These are phyloP conservation scores for Phytophthora lateralis DNA, from an alignment of 352 stramenopile species.

Conservation along the genomic window DNA sequence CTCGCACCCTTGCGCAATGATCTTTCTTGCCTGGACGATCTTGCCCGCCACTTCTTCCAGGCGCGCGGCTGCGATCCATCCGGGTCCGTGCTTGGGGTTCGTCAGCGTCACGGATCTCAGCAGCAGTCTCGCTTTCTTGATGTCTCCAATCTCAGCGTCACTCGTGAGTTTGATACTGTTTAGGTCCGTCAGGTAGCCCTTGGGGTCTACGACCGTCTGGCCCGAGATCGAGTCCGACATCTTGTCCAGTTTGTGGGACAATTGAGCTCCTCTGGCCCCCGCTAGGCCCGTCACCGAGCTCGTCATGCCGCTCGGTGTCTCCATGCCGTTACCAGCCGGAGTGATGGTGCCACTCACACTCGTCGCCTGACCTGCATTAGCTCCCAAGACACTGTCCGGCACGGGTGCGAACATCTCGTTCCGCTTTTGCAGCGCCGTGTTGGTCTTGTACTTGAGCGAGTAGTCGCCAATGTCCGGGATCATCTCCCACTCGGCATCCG, in stretches of 20 bases:
- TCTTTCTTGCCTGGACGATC: slow-evolving; percentile 95
- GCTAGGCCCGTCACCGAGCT: slow-evolving; percentile 89
- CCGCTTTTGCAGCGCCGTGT: slow-evolving; percentile 90
- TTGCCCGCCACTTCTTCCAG: slow-evolving; percentile 98
- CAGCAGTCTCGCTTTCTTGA: slow-evolving; percentile 97
- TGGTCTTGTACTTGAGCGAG: slow-evolving; percentile 91
- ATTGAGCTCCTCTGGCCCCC: slow-evolving; percentile 91
- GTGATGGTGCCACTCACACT: slow-evolving; percentile 63
- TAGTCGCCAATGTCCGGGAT: slow-evolving; percentile 98
- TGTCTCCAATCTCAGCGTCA: slow-evolving; percentile 97
- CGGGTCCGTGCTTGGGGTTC: slow-evolving; percentile 98
- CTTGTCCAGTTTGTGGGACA: slow-evolving; percentile 96
- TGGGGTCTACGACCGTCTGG: slow-evolving; percentile 97
- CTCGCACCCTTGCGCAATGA: slow-evolving; percentile 98
- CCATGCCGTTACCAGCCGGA: slow-evolving; percentile 39
- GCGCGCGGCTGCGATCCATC: slow-evolving; percentile 98
- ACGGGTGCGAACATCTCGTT: slow-evolving; percentile 96
- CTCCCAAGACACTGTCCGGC: slow-evolving; percentile 92
- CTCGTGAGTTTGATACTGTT: slow-evolving; percentile 94
- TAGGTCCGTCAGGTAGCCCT: slow-evolving; percentile 98
- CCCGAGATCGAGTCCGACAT: slow-evolving; percentile 97
- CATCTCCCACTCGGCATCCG: slow-evolving; percentile 94
- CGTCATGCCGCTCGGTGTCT: slow-evolving; percentile 67
- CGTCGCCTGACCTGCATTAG: slow-evolving; percentile 35
- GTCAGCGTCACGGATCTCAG: slow-evolving; percentile 97